These are phyloP conservation scores for Russula lepida DNA, from an alignment of 768 basidiomycete genomes.

Conservation along the genomic window DNA sequence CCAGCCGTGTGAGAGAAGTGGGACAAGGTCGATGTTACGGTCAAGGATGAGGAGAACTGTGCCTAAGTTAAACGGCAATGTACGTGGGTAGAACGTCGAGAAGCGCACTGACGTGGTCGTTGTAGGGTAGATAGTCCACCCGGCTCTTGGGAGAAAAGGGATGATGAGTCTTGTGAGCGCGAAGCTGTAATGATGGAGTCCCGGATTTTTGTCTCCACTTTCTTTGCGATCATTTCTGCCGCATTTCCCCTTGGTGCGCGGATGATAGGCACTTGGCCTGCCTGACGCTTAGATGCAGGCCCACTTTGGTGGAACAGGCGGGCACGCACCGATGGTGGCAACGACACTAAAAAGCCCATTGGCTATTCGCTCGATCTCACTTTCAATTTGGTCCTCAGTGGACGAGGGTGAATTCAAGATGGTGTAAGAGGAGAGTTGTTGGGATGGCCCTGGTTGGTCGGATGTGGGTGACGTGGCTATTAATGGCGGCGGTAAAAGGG, in stretches of 20 bases:
- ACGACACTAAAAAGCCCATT: conserved; percentile 87
- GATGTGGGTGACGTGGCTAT: conserved; percentile 31
- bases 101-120: conserved; percentile 60
- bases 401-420: conserved; percentile 89
- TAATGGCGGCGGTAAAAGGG: conserved; percentile 59
- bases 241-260: conserved; percentile 93
- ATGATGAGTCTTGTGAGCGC: conserved; percentile 49
- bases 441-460: conserved; percentile 28
- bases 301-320: neutral
- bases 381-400: conserved; percentile 84
- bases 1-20: conserved; percentile 95
- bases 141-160: conserved; percentile 71
- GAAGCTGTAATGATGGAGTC: conserved; percentile 72
- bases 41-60: conserved; percentile 90
- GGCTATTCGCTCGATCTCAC: conserved; percentile 87
- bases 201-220: conserved; percentile 84
- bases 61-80: conserved; percentile 7
- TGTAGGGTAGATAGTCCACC: conserved; percentile 81
- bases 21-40: conserved; percentile 88
- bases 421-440: conserved; percentile 59
- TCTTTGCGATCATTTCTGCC: conserved; percentile 98
- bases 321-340: conserved; percentile 65
- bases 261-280: conserved; percentile 90
- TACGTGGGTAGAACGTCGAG: neutral
- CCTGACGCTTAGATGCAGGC: neutral